These are phyloP conservation scores for Volvox africanus DNA, from an alignment of 139 green algal species.

Conservation along the genomic window DNA sequence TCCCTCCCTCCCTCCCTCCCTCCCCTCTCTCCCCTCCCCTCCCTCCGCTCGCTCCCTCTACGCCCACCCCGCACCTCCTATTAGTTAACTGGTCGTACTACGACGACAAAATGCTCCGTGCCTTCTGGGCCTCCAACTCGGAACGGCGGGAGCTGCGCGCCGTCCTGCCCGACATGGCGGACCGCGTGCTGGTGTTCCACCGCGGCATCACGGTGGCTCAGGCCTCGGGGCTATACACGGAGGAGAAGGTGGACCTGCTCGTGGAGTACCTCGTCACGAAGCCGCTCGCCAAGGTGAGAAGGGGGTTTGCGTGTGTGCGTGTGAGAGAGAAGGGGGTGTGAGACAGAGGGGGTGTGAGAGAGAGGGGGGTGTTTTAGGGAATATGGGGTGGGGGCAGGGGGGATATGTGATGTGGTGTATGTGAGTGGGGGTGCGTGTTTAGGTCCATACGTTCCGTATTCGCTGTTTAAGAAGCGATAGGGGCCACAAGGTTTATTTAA, in stretches of 20 bases:
- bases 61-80: not conserved
- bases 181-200: constrained; percentile 81
- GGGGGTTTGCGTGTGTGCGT: not conserved
- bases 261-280: constrained; percentile 55
- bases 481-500: too few relatives aligned
- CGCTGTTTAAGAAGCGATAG: too few relatives aligned
- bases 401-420: too few relatives aligned
- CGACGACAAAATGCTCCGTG: constrained; percentile 65
- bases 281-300: constrained; percentile 12
- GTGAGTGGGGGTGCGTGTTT: too few relatives aligned
- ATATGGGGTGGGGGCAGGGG: too few relatives aligned
- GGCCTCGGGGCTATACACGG: constrained; percentile 64
- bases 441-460: too few relatives aligned
- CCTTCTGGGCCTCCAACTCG: constrained; percentile 60
- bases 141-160: constrained; percentile 44
- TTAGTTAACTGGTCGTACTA: constrained; percentile 76
- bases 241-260: constrained; percentile 85
- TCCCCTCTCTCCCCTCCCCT: not conserved
- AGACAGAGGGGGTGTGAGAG: not conserved
- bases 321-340: not conserved
- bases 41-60: not conserved
- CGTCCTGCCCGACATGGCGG: constrained; percentile 54
- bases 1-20: not conserved
- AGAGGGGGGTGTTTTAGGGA: not conserved
- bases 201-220: constrained; percentile 64